Base-by-base conservation (phyloP, 2,329 filamentous ascomycete species). In the Fonsecaea erecta region DNA sequence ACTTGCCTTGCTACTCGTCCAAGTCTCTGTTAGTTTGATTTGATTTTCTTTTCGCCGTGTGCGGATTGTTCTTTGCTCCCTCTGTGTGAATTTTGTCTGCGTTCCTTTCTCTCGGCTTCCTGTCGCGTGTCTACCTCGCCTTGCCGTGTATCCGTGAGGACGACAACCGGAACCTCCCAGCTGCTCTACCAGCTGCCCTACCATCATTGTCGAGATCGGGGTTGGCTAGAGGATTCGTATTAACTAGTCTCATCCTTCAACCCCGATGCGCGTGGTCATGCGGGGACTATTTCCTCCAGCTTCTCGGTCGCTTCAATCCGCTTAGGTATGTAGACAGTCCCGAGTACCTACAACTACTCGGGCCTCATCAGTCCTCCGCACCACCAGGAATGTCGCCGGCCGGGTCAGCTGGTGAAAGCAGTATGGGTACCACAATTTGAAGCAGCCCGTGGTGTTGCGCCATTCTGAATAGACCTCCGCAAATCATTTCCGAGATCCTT, bases 81-180 rank as follows among this genome's bases (percentile, higher is more conserved):
- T 4, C 28, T 16, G 48, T 26, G 24, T 26, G 24, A 16, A 7
- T n/a, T 32, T 8, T 34, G 28, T 24, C 6, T 12, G 85, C 28
- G 6, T 52, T 34, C 30, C 24, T 6, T 34, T n/a, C 51, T 53
- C 12, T 53, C 24, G 30, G 9, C 30, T 9, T 53, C 51, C 24
- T 48, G 43, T 24, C 3, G 18, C 9, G 24, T 24, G 11, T 8
- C 40, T 8, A 9, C 43, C 21, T 48, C 18, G 18, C 43, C n/a
- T n/a, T 48, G 43, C 43, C 43, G 43, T 48, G 8, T 48, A 48
- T 9, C 43, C 43, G 43, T 2, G 6, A 48, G 18, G 43, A 48
- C 21, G 43, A 24, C 21, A 18, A 24, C 43, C 43, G 43, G 43
- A 48, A 48, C 5, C 24, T 24, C 18, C 43, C 43, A 48, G 18